Base-by-base conservation (phyloP, 225 moss, liverwort and hornwort species). In the Pleurozium schreberi region DNA sequence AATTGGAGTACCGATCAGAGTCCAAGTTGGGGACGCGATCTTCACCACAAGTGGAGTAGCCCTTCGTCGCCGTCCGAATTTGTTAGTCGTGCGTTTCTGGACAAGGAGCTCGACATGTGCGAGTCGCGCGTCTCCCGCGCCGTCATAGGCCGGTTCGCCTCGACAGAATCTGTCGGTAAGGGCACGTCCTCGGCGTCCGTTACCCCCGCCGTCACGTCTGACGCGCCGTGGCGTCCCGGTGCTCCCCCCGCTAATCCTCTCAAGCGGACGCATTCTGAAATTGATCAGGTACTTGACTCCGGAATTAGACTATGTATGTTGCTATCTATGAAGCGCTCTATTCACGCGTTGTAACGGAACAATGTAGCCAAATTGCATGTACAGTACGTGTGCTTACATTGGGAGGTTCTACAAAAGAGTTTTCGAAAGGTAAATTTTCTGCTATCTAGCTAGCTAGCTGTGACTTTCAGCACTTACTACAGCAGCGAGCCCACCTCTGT, bases 91-190 rank as follows among this genome's bases (percentile, higher is more conserved):
- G 89, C 71, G 26, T 14, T 55, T 66, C 87, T 92, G 31, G 92
- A 92, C 68, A 45, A 87, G 80, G 92, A 92, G 55, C 84, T 92
- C 80, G 85, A 74, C 53, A 68, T 65, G 87, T 92, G 75, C 83
- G 92, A 92, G n/a, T 86, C 86, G 45, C 92, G 27, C 36, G 75
- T 92, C 50, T 71, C 87, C 42, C 64, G 80, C 28, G 80, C 80
- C 13, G 74, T 90, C 38, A 80, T 45, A 45, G 42, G n/a, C 52
- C 40, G 75, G 18, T n/a, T 75, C 53, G 26, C 53, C 34, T 42
- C 83, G 52, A 33, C 40, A 18, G 3, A 5, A 8, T 71, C 27
- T 52, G 60, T 80, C 42, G 80, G 14, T 34, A 33, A 85, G 61
- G 63, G 18, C 43, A 25, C 38, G 65, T 43, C 75, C 40, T 14